phyloP scores from a whole-genome alignment of 371 early-diverging fungal species.

The Amoeboradix gromovi region DNA sequence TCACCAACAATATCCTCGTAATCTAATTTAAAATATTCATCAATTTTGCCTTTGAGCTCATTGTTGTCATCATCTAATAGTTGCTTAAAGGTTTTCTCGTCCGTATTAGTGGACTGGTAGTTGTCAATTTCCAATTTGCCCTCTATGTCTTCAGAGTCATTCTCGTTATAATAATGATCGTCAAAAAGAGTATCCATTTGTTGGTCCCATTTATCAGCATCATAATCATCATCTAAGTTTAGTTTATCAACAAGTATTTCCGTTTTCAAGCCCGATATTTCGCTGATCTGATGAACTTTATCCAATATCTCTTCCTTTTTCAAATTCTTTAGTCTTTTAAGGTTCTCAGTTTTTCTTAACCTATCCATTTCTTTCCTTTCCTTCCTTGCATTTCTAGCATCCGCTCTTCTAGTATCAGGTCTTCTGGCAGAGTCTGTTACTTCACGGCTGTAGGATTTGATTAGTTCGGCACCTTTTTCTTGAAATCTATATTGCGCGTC shows the following conservation, averaged over 20 bases:
- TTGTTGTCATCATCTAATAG: slow-evolving; percentile 10
- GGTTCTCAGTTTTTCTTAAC: slow-evolving; percentile 35
- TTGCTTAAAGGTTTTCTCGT: background rate
- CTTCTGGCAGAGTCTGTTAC: slow-evolving; percentile 16
- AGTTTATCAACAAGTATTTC: slow-evolving; percentile 1
- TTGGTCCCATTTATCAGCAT: slow-evolving; percentile 43
- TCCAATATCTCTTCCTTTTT: slow-evolving; percentile 49
- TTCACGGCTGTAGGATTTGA: background rate
- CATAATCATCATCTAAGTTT: slow-evolving; percentile 59
- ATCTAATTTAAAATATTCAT: slow-evolving; percentile 65
- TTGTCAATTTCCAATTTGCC: slow-evolving; percentile 23
- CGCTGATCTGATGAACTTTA: slow-evolving; percentile 42
- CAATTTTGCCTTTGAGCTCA: slow-evolving; percentile 30
- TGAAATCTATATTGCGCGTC: slow-evolving; percentile 74
- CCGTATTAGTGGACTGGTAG: slow-evolving; percentile 2
- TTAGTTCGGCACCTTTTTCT: slow-evolving; percentile 16
- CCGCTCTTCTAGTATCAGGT: slow-evolving; percentile 39
- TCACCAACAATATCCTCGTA: slow-evolving; percentile 73
- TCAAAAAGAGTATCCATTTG: slow-evolving; percentile 45
- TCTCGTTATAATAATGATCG: slow-evolving; percentile 4
- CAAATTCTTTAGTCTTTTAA: slow-evolving; percentile 55
- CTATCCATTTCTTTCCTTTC: slow-evolving; percentile 37
- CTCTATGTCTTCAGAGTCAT: slow-evolving; percentile 10
- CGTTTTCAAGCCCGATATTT: slow-evolving; percentile 38
- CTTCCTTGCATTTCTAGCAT: slow-evolving; percentile 29